Conservation (phyloP, 2,329 filamentous ascomycete species). For the Mollisiaceae sp. region DNA sequence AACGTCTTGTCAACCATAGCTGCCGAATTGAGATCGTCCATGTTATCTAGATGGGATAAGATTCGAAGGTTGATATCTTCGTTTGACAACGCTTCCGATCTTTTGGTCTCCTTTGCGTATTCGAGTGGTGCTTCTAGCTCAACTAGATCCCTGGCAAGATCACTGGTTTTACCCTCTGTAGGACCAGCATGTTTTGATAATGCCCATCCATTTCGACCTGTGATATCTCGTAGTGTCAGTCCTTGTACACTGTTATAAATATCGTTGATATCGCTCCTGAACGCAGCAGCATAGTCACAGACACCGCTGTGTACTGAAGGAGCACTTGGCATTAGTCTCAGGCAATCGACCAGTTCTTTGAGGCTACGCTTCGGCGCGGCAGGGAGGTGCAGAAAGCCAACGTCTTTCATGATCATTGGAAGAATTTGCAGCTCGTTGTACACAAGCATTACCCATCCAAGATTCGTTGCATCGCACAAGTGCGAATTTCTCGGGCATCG, state of each 20-base stretch:
- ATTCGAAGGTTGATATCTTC: constrained; percentile 47
- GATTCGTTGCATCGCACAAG: constrained; percentile 56
- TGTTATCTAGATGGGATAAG: constrained; percentile 46
- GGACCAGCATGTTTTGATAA: constrained; percentile 47
- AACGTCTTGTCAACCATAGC: constrained; percentile 51
- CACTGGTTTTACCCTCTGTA: constrained; percentile 25
- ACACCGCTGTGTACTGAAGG: constrained; percentile 50
- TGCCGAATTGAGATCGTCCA: constrained; percentile 50
- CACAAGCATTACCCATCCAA: constrained; percentile 60
- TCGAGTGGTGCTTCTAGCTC: constrained; percentile 29
- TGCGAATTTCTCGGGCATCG: constrained; percentile 57
- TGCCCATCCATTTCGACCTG: constrained; percentile 55
- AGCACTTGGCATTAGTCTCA: constrained; percentile 52
- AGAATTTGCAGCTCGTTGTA: constrained; percentile 55
- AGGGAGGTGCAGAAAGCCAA: constrained; percentile 30
- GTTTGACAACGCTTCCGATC: constrained; percentile 24
- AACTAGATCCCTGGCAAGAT: constrained; percentile 19
- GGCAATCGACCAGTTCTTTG: constrained; percentile 50
- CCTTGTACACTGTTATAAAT: constrained; percentile 57
- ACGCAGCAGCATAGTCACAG: constrained; percentile 56
- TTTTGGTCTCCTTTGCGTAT: constrained; percentile 15
- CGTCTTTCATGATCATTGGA: constrained; percentile 46
- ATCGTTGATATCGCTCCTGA: constrained; percentile 54
- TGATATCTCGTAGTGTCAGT: constrained; percentile 55
- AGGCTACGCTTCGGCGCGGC: constrained; percentile 47